Base-by-base conservation (phyloP, 257 asterid genomes). In the Rauvolfia tetraphylla region DNA sequence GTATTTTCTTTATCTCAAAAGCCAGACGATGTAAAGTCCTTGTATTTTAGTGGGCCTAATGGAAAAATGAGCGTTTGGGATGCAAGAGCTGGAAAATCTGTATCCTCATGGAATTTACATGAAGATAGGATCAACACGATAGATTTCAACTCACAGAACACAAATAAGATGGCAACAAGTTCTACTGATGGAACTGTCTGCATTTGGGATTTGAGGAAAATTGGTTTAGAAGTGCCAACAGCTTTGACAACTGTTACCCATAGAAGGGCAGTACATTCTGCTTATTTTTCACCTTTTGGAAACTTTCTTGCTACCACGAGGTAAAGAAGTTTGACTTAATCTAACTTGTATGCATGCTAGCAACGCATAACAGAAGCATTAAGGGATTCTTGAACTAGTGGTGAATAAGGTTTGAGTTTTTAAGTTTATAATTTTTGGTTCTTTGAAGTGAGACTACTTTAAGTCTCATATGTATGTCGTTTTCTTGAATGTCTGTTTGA, bases 261-360 rank as follows among this genome's bases (percentile, higher is more conserved):
- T 81, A 76, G 83, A 80, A 85, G 90, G 80, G 86, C 92, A 75
- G 91, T 94, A 76, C 89, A 92, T 76, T 88, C 98, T 65, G 97
- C 98, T 79, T 90, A 89, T 83, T 94, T 94, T 85, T 94, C 97
- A 69, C 93, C 93, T 53, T 83, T 92, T 29, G 97, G 98, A 86
- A 86, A 83, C 79, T 76, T 76, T 82, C 89, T 94, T 85, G 97
- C 95, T 15, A 90, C 98, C 75, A 92, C 98, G 79, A 92, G 98
- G 98, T 92, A 41, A 65, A 25, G 44, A 17, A 31, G 58, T 29
- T 69, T 74, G 59, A 34, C 70, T 69, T 77, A 29, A 53, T 59
- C 38, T 75, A 31, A 68, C 77, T 72, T 46, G 61, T 69, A 53
- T 56, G 20, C 25, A 74, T 74, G 23, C 6, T 23, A 18, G 49